Evolutionary conservation across 805 yeast species (phyloP).

Genomic region (Kodamaea neixiangensis): DNA sequence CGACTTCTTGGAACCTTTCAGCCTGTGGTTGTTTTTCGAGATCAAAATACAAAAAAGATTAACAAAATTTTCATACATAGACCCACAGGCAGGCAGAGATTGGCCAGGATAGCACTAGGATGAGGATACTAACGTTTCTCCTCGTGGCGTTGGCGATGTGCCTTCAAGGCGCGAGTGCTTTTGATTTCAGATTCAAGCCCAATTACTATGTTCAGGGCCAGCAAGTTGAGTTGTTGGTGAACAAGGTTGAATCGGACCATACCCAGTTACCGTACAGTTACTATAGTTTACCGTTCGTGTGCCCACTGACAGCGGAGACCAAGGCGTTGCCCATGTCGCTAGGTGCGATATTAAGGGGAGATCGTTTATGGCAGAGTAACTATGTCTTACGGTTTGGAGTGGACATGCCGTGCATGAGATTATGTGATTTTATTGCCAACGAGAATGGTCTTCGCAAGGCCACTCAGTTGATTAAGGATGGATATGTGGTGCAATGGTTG

Average conservation of each 20-base stretch:
- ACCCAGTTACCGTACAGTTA: constrained; percentile 77
- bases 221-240: constrained; percentile 66
- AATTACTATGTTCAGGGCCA: constrained; percentile 52
- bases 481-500: constrained; percentile 81
- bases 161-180: constrained; percentile 10
- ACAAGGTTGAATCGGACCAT: constrained; percentile 76
- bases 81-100: background rate
- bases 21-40: background rate
- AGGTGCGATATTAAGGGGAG: constrained; percentile 80
- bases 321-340: constrained; percentile 67
- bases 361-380: constrained; percentile 74
- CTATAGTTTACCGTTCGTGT: constrained; percentile 76
- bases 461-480: constrained; percentile 59
- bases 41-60: constrained; percentile 1
- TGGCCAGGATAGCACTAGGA: background rate
- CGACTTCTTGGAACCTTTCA: background rate
- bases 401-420: constrained; percentile 64
- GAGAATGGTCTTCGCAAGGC: constrained; percentile 56
- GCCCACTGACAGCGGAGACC: constrained; percentile 60
- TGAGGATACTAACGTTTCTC: constrained; percentile 9
- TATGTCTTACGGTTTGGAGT: constrained; percentile 62
- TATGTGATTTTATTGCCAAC: constrained; percentile 68
- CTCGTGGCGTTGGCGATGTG: background rate
- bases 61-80: constrained; percentile 1
- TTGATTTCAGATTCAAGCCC: constrained; percentile 33